A percentile compares a stretch with the other conserved stretches of the same genome.
Conservation (phyloP, 805 yeast species). For the Yamadazyma insecticola region DNA sequence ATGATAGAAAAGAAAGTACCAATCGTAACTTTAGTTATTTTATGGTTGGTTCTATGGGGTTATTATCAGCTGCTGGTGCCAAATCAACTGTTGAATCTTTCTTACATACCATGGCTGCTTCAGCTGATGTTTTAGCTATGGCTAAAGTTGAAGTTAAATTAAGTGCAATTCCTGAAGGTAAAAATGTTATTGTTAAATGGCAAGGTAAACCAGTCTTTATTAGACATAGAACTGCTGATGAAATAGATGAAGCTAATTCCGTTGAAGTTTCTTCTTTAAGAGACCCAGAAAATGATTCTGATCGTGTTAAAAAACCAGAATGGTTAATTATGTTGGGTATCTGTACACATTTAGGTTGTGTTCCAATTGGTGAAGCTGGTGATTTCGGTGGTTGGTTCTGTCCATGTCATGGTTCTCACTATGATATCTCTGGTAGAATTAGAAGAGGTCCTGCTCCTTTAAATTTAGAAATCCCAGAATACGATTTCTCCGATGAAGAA, state of each 20-base stretch:
- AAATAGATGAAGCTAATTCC: conserved; percentile 89
- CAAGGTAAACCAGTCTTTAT: conserved; percentile 99
- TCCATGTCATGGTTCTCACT: conserved; percentile 99
- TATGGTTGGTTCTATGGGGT: conserved; percentile 95
- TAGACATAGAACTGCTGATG: conserved; percentile 94
- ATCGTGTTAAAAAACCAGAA: conserved; percentile 94
- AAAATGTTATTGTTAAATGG: conserved; percentile 98
- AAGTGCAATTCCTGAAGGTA: conserved; percentile 92
- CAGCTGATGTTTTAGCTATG: conserved; percentile 98
- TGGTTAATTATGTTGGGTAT: conserved; percentile 99
- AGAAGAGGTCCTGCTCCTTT: conserved; percentile 99
- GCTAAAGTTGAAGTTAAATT: conserved; percentile 98
- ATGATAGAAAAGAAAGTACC: conserved; percentile 65
- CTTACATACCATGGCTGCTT: conserved; percentile 90
- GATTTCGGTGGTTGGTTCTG: conserved; percentile 99
- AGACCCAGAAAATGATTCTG: conserved; percentile 91
- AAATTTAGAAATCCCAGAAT: conserved; percentile 94
- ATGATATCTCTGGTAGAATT: conserved; percentile 99
- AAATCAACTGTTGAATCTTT: conserved; percentile 93
- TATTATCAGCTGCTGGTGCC: conserved; percentile 89
- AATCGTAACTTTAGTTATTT: conserved; percentile 86
- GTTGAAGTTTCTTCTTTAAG: conserved; percentile 76
- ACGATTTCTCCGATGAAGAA: conserved; percentile 72
- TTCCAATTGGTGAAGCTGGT: conserved; percentile 99
- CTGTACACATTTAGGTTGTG: conserved; percentile 99